Percentiles rank a stretch among this genome's conserved stretches.
These are phyloP conservation scores for Pseudonitzschia pungens DNA, from an alignment of 108 stramenopile genomes.

Conservation along the genomic window DNA sequence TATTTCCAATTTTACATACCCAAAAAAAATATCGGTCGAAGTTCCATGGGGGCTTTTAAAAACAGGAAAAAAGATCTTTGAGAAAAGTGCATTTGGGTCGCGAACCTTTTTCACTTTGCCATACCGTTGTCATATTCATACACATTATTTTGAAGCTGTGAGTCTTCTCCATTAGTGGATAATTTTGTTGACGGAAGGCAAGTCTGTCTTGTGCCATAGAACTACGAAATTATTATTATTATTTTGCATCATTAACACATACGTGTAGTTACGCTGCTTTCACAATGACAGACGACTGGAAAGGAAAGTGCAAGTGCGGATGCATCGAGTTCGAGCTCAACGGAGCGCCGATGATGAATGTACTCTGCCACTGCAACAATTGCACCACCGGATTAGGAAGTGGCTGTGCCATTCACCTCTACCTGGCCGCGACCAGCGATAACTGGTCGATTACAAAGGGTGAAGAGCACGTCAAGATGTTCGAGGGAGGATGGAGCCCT, in stretches of 20 bases:
- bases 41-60: too few relatives aligned
- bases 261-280: conserved; percentile 45
- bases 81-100: too few relatives aligned
- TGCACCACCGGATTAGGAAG: neutral
- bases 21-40: too few relatives aligned
- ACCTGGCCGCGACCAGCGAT: neutral
- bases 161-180: too few relatives aligned
- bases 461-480: neutral
- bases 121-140: too few relatives aligned
- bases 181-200: too few relatives aligned
- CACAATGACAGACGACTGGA: neutral
- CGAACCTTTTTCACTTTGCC: neutral
- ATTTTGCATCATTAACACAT: too few relatives aligned
- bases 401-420: neutral
- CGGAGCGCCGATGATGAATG: conserved; percentile 10
- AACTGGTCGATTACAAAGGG: neutral
- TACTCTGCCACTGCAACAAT: neutral
- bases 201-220: too few relatives aligned
- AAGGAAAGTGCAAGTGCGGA: conserved; percentile 2
- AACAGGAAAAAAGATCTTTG: too few relatives aligned
- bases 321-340: neutral
- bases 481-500: neutral
- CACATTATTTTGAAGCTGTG: too few relatives aligned
- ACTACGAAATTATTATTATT: too few relatives aligned
- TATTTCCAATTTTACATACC: too few relatives aligned